These are phyloP conservation scores for Aegle marmelos DNA, from an alignment of 345 rosid genomes.

Conservation along the genomic window DNA sequence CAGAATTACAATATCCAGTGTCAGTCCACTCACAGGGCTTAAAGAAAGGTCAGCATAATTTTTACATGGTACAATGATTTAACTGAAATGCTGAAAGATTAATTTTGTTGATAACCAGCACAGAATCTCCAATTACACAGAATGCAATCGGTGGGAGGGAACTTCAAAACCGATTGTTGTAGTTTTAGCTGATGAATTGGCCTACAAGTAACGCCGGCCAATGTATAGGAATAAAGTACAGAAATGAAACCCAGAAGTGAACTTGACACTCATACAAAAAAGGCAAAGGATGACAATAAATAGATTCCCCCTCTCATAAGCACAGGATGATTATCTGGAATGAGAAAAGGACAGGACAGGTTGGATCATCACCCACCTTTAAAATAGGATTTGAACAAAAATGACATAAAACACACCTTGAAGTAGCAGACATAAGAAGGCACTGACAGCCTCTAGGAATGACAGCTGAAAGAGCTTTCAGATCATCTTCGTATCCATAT, in stretches of 20 bases:
- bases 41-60: not conserved
- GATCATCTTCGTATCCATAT: constrained; percentile 90
- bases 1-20: constrained; percentile 15
- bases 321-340: not conserved
- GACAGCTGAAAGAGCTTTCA: constrained; percentile 67
- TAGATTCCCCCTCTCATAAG: not conserved
- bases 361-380: not conserved
- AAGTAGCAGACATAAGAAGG: constrained; percentile 97
- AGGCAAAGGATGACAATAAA: not conserved
- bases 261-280: not conserved
- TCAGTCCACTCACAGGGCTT: not conserved
- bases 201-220: not conserved
- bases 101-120: not conserved
- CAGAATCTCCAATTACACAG: not conserved
- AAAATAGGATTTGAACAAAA: not conserved
- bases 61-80: not conserved
- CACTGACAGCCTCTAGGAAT: constrained; percentile 85
- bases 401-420: constrained; percentile 47
- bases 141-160: not conserved
- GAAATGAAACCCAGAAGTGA: not conserved
- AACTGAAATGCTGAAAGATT: not conserved
- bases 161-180: not conserved
- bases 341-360: not conserved
- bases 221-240: not conserved
- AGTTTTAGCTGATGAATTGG: not conserved